phyloP scores from a whole-genome alignment of 1,284 basidiomycete genomes.

The Mixia osmundae region DNA sequence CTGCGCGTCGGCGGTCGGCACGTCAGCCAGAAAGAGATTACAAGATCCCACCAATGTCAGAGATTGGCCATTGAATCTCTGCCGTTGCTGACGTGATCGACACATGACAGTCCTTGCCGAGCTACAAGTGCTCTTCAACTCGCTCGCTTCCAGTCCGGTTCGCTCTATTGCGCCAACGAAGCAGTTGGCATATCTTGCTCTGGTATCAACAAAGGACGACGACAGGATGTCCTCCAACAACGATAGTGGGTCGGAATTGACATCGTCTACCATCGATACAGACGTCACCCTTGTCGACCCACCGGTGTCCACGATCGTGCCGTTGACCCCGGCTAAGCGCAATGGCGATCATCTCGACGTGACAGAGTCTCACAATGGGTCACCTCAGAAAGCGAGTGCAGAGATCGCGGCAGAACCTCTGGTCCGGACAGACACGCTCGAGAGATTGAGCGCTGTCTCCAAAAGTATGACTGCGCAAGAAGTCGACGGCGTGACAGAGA shows the following conservation, averaged over 20 bases:
- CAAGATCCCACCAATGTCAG: constrained; percentile 59
- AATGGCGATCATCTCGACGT: constrained; percentile 24
- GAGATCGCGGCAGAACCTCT: too few relatives aligned
- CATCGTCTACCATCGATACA: neutral
- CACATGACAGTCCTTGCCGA: constrained; percentile 41
- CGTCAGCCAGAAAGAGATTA: constrained; percentile 52
- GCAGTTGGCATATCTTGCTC: constrained; percentile 72
- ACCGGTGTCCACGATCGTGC: neutral
- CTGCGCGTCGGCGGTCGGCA: constrained; percentile 65
- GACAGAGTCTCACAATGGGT: neutral
- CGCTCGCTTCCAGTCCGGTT: constrained; percentile 42
- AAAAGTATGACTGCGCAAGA: too few relatives aligned
- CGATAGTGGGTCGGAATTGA: neutral
- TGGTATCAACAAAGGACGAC: constrained; percentile 71
- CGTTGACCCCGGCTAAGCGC: constrained; percentile 48
- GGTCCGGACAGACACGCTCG: too few relatives aligned
- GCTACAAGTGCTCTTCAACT: constrained; percentile 50
- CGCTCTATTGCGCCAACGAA: constrained; percentile 55
- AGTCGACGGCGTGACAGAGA: too few relatives aligned
- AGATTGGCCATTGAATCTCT: constrained; percentile 8
- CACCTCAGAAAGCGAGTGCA: neutral
- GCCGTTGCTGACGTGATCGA: neutral
- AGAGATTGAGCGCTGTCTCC: too few relatives aligned
- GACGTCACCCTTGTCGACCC: neutral
- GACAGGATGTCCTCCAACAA: too few relatives aligned